Evolutionary conservation across 306 rosid genomes (phyloP).

Genomic region (Canavalia ensiformis): DNA sequence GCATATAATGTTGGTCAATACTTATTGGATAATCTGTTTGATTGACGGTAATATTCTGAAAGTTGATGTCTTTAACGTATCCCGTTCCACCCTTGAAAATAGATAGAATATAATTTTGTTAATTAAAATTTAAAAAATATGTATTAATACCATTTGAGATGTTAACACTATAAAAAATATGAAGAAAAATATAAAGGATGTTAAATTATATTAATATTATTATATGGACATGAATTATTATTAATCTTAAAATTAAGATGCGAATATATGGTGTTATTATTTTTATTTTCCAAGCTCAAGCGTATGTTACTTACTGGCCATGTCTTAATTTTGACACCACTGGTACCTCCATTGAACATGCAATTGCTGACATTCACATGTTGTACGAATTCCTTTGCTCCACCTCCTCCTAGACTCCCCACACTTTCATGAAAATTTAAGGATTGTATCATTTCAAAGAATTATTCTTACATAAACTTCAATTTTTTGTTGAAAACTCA

Average conservation of each 20-base stretch:
- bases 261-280: too few relatives aligned
- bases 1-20: constrained; percentile 49
- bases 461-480: too few relatives aligned
- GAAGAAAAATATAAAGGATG: too few relatives aligned
- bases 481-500: too few relatives aligned
- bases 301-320: constrained; percentile 49
- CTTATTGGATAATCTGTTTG: neutral
- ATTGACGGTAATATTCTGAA: constrained; percentile 38
- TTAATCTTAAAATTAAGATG: too few relatives aligned
- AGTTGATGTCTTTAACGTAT: constrained; percentile 13
- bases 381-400: constrained; percentile 34
- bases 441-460: neutral
- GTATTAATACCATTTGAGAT: too few relatives aligned
- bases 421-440: constrained; percentile 39
- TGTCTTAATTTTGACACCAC: constrained; percentile 57
- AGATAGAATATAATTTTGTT: neutral
- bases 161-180: too few relatives aligned
- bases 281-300: neutral
- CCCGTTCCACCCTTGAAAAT: constrained; percentile 49
- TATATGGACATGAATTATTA: too few relatives aligned
- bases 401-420: constrained; percentile 54
- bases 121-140: too few relatives aligned
- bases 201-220: too few relatives aligned
- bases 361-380: constrained; percentile 46
- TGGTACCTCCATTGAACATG: constrained; percentile 46